phyloP scores from a whole-genome alignment of 164 flowering plant genomes.

The Piper longum region DNA sequence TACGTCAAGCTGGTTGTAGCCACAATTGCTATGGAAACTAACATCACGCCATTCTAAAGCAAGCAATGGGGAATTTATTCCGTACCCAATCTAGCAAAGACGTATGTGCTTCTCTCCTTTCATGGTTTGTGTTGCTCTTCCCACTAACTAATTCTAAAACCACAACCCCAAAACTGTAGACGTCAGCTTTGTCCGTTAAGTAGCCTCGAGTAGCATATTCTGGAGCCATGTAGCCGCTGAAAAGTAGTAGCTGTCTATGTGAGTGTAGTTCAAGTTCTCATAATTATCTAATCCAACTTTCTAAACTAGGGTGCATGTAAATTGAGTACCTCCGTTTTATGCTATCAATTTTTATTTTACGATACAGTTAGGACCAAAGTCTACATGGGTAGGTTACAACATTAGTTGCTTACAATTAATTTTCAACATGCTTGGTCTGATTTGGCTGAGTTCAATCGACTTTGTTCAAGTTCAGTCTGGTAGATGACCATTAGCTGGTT shows the following conservation, averaged over 20 bases:
- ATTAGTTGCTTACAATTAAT: too few species aligned
- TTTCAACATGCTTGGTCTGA: neutral
- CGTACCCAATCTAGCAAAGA: conserved; percentile 40
- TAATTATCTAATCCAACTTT: neutral
- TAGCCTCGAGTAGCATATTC: conserved; percentile 49
- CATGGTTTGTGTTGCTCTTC: conserved; percentile 16
- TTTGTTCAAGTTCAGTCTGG: too few species aligned
- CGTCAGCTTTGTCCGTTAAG: conserved; percentile 41
- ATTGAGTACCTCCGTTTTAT: neutral
- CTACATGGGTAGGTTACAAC: too few species aligned
- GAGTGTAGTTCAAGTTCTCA: neutral
- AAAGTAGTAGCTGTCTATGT: neutral
- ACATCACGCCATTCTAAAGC: neutral
- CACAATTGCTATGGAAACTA: neutral
- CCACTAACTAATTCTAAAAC: conserved; percentile 39
- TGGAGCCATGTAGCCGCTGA: conserved; percentile 61
- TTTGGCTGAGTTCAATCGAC: too few species aligned
- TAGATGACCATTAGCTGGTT: too few species aligned
- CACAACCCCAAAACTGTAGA: conserved; percentile 46
- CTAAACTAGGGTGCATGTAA: too few species aligned
- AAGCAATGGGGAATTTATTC: neutral
- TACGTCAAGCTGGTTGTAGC: too few species aligned
- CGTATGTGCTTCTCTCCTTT: conserved; percentile 10
- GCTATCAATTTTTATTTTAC: neutral
- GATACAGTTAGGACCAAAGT: too few species aligned